These are phyloP conservation scores for Pythium dissotocum DNA, from an alignment of 352 stramenopile genomes.

Conservation along the genomic window DNA sequence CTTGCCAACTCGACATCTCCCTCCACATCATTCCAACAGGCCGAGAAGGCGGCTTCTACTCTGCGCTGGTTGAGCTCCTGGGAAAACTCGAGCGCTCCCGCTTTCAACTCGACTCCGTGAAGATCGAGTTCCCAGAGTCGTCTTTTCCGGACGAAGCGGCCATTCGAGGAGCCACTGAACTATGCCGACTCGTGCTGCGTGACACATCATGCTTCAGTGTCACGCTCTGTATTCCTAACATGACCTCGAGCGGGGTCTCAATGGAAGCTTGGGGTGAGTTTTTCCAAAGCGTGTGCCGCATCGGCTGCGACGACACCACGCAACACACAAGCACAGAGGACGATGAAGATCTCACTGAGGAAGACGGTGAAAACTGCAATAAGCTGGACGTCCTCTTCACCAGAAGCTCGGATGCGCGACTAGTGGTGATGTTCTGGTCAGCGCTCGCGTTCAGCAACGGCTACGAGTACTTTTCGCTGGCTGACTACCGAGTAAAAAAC, in stretches of 20 bases:
- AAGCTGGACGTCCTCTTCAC: not conserved
- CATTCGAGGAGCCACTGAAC: not conserved
- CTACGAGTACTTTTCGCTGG: not conserved
- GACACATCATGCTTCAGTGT: not conserved
- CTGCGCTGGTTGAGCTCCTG: not conserved
- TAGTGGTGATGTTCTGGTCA: constrained; percentile 5
- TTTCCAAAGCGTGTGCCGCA: not conserved
- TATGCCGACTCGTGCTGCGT: not conserved
- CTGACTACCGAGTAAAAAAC: not conserved
- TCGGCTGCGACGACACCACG: not conserved
- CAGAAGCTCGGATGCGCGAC: not conserved
- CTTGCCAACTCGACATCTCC: not conserved
- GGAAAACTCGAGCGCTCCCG: not conserved
- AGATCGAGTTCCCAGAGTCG: not conserved
- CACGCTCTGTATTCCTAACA: not conserved
- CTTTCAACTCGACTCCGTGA: not conserved
- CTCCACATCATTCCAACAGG: not conserved
- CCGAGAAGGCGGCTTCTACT: not conserved
- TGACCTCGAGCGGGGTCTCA: not conserved
- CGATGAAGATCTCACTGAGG: not conserved
- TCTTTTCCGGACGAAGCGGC: not conserved
- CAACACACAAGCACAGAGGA: not conserved
- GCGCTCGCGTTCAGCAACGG: constrained; percentile 15
- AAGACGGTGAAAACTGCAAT: not conserved
- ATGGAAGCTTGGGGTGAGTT: not conserved